Evolutionary conservation across 2,329 filamentous ascomycete genomes (phyloP).

Genomic region (Coniosporium tulheliwenetii): DNA sequence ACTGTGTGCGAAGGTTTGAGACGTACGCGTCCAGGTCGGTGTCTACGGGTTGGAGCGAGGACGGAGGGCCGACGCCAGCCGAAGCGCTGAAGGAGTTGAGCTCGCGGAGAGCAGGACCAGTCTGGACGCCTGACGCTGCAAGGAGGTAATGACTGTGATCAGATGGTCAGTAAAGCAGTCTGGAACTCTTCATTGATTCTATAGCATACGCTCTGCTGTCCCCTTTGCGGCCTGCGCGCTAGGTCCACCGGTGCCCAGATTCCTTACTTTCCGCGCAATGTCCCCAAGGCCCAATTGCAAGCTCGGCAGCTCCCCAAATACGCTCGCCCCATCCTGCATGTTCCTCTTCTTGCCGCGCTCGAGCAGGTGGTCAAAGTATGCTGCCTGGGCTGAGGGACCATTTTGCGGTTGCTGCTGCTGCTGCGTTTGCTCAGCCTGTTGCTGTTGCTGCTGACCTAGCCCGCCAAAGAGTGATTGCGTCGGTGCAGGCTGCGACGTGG

Average conservation of each 20-base stretch:
- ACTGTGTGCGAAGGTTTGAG: constrained; percentile 74
- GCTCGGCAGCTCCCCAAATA: constrained; percentile 66
- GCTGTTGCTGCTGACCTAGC: constrained; percentile 5
- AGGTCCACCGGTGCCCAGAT: constrained; percentile 58
- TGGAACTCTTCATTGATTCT: constrained; percentile 2
- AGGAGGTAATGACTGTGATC: constrained; percentile 66
- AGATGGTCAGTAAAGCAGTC: neutral
- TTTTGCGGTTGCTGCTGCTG: constrained; percentile 11
- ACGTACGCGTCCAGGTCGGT: constrained; percentile 56
- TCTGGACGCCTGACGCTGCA: constrained; percentile 83
- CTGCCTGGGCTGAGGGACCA: constrained; percentile 30
- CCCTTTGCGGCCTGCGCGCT: constrained; percentile 30
- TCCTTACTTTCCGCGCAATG: constrained; percentile 61
- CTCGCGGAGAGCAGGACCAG: constrained; percentile 70
- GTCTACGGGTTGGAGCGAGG: constrained; percentile 23
- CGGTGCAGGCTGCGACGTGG: constrained; percentile 1
- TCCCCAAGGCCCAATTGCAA: constrained; percentile 86
- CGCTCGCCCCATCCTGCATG: constrained; percentile 42
- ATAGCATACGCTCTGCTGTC: constrained; percentile 36
- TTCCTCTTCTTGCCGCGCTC: constrained; percentile 53
- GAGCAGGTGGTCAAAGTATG: constrained; percentile 48
- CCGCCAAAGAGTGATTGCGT: constrained; percentile 9
- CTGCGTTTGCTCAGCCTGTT: constrained; percentile 3
- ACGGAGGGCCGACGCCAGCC: constrained; percentile 35
- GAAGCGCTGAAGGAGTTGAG: constrained; percentile 49